Evolutionary conservation across 305 asterid species (phyloP), one percentile per base, ranked within the genome.

Genomic region (Fraxinus floribunda): DNA sequence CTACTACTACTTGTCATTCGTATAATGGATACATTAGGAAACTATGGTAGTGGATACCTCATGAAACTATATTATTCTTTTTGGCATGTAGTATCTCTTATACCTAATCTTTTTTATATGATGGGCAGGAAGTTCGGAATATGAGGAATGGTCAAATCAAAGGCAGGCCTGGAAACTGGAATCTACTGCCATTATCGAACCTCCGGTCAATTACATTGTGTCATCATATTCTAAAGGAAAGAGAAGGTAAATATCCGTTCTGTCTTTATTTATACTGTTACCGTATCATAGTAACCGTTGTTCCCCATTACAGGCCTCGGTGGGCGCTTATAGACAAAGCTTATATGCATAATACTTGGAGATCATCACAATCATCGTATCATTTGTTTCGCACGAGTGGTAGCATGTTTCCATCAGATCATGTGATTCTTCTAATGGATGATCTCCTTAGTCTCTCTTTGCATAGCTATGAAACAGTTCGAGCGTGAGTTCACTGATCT

Each of bases 271-370:
- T 20, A 78, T 78, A 75, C 75, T 76, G 81, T 73, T 81, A 72
- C 78, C 34, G 20, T 76, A 79, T 88, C 64, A 75, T 52, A 76
- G 70, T 36, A 71, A 82, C 36, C 66, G 72, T 49, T 84, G 74
- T 81, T 87, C 70, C 36, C 41, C 83, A 22, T 88, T 81, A 77
- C 89, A 97, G 99, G 92, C 98, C 98, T 83, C 88, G 95, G 81
- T 97, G 99, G 99, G 95, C 97, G 78, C 94, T 92, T 78, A 87
- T 93, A 30, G 98, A 95, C 92, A 95, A 97, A 91, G 91, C 97
- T 57, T 92, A 92, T 83, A 93, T 95, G 98, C 98, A 95, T 81
- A 92, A 88, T 87, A 95, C 96, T 80, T 97, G 99, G 98, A 92
- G 99, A 91, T 89, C 98, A 84, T 95, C 98, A 77, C 99, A 97